These are phyloP conservation scores for Climacium dendroides DNA, from an alignment of 225 moss, liverwort and hornwort genomes.

Conservation along the genomic window DNA sequence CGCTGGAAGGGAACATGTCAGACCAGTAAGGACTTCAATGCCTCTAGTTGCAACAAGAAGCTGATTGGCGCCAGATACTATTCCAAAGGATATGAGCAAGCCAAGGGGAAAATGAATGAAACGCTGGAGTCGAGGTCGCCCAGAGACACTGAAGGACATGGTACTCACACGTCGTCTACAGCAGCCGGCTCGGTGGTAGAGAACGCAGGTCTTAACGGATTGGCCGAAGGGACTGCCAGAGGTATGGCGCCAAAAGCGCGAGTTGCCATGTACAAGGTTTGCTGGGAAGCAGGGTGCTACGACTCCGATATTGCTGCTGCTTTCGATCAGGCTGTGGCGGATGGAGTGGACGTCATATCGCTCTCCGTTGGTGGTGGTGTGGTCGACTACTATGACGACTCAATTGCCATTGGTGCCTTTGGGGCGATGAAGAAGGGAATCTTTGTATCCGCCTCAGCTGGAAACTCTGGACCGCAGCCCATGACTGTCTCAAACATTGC, in stretches of 20 bases:
- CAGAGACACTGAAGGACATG: conserved; percentile 74
- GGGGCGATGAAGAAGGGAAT: conserved; percentile 56
- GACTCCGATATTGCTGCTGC: conserved; percentile 29
- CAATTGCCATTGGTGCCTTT: conserved; percentile 55
- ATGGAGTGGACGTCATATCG: conserved; percentile 81
- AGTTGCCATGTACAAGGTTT: conserved; percentile 30
- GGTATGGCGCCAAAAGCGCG: conserved; percentile 28
- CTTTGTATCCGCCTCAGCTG: conserved; percentile 65
- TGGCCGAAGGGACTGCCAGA: conserved; percentile 19
- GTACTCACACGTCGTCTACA: conserved; percentile 83
- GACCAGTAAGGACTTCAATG: conserved; percentile 8
- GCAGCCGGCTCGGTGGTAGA: conserved; percentile 30
- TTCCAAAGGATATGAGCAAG: conserved; percentile 52
- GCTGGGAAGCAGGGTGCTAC: conserved; percentile 27
- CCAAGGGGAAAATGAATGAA: conserved; percentile 41
- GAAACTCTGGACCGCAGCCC: conserved; percentile 52
- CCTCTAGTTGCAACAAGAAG: conserved; percentile 59
- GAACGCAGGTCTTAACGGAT: conserved; percentile 25
- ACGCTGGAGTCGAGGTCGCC: conserved; percentile 52
- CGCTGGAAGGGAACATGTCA: conserved; percentile 34
- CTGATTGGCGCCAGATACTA: conserved; percentile 72
- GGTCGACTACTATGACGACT: conserved; percentile 25
- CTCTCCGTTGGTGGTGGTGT: conserved; percentile 59
- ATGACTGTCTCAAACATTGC: conserved; percentile 56
- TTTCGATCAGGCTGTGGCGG: conserved; percentile 46